These are phyloP conservation scores for Suillus paluster DNA, from an alignment of 768 basidiomycete species.

Conservation along the genomic window DNA sequence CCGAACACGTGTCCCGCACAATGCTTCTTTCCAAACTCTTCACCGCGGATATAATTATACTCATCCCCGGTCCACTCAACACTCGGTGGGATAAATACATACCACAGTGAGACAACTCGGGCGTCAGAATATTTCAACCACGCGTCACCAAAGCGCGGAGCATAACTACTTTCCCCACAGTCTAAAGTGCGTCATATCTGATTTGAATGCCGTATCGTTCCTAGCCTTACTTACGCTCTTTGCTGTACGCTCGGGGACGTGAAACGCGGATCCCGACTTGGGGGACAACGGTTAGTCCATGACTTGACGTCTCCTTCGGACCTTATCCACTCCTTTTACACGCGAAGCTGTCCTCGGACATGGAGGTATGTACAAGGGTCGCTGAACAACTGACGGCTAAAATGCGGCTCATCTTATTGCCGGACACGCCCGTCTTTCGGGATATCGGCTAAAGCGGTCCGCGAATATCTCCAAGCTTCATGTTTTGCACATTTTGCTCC, in stretches of 20 bases:
- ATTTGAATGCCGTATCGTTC: neutral
- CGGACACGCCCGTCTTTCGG: neutral
- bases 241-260: neutral
- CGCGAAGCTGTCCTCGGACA: neutral
- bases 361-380: neutral
- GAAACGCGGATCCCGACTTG: neutral
- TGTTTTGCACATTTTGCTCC: neutral
- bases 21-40: neutral
- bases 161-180: neutral
- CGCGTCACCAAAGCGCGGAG: neutral
- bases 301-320: neutral
- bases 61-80: neutral
- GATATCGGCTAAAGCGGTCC: neutral
- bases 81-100: neutral
- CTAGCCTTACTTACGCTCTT: neutral
- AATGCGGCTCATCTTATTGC: conserved; percentile 2
- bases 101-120: neutral
- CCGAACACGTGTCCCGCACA: neutral
- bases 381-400: neutral
- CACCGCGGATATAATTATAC: conserved; percentile 9
- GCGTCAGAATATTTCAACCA: neutral
- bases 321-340: neutral
- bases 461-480: neutral
- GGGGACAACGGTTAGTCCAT: neutral
- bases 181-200: conserved; percentile 1